phyloP scores from a whole-genome alignment of 345 rosid species.

The Rubroshorea leprosula region DNA sequence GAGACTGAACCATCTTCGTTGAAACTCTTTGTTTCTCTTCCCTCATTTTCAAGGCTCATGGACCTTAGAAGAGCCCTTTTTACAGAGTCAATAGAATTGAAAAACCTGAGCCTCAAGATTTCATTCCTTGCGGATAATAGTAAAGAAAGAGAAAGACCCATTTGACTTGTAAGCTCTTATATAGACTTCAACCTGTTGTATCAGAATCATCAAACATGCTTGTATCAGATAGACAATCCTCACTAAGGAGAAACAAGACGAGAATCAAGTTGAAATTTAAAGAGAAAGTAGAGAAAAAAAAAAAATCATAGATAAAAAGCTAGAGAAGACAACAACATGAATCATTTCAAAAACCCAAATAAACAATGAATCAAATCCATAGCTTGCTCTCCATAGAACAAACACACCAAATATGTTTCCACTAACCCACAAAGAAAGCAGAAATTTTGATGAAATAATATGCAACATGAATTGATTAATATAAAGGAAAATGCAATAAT shows the following conservation, averaged over 20 bases:
- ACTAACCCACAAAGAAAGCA: background rate
- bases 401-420: no score
- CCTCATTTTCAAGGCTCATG: conserved; percentile 22
- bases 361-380: background rate
- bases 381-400: no score
- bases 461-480: no score
- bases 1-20: conserved; percentile 23
- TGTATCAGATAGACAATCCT: background rate
- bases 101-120: conserved; percentile 27
- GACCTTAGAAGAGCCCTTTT: conserved; percentile 26
- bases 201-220: conserved; percentile 11
- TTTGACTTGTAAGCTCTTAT: conserved; percentile 18
- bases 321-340: no score
- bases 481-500: background rate
- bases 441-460: background rate
- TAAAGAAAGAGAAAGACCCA: conserved; percentile 49
- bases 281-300: no score
- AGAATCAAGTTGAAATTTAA: background rate
- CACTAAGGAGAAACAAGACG: background rate
- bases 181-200: conserved; percentile 17
- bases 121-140: conserved; percentile 39
- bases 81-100: conserved; percentile 24
- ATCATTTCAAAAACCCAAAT: background rate
- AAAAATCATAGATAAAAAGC: no score
- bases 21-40: conserved; percentile 30